Evolutionary conservation across 352 stramenopile genomes (phyloP), one percentile per base, ranked within the genome.

Genomic region (Phytophthora gonapodyides): DNA sequence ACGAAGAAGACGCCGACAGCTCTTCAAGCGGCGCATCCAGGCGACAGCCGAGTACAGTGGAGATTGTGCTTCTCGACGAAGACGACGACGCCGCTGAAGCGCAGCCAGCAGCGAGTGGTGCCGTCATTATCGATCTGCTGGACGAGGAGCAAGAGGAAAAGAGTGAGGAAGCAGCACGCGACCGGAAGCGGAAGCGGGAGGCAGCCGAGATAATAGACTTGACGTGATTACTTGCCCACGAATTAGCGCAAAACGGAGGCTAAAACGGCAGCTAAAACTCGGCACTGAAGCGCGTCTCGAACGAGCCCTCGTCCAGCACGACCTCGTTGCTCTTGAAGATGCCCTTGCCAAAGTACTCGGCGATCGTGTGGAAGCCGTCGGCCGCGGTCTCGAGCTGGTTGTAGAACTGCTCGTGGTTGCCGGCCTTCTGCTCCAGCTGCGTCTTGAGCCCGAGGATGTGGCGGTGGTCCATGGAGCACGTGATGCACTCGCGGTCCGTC

Each of bases 331-430:
- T 88, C 71, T 94, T 93, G 76, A 97, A 96, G 59, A 97, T 94
- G 35, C 90, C 89, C 73, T 97, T 97, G 45, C 88, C 89, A 81
- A 97, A 97, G 73, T 96, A 97, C 61, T 96, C 86, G 24, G 89
- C 89, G 49, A 97, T 92, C 7, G 84, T 92, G 61, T 95, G 76
- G 63, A 97, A 97, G 11, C 89, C 89, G 45, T 97, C 87, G 12
- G 85, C 80, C 0, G 86, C 82, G 0, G 86, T 95, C 67, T 97
- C 89, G 3, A 97, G 74, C 47, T 97, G 88, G 55, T 96, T 95
- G 81, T 93, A 97, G 55, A 97, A 97, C 74, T 96, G 84, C 55
- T 97, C 91, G 72, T 97, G 89, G 62, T 97, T 96, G 17, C 80
- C 77, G 17, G 89, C 87, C 51, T 94, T 95, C 60, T 93, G 82